Evolutionary conservation across 768 basidiomycete species (phyloP), one percentile per base, ranked within the genome.

Genomic region (Russula sp.): DNA sequence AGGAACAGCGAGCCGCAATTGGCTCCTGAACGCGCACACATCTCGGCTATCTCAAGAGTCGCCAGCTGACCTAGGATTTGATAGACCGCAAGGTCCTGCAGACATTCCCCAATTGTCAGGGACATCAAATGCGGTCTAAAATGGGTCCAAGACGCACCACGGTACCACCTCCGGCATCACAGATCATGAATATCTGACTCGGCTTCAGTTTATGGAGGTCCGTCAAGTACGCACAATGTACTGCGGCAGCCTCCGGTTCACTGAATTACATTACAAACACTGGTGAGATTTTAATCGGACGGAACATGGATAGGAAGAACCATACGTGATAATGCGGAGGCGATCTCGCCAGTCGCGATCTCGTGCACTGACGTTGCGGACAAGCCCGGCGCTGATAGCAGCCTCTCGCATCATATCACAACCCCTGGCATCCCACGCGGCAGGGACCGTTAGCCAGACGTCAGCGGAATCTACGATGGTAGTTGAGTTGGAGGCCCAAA

Each of bases 1-100:
- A 94, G 83, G 77, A 94, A 94, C 55, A 95, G 78, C 67, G 88
- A 89, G 16, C 92, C 93, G 70, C 90, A 92, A 71, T 90, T 94
- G 8, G 90, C 88, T 2, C 93, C 92, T 53, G 89, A 91, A 59
- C 92, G 81, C 16, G 91, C 91, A 66, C 89, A 90, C 77, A 94
- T 88, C 76, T 95, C 93, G 51, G 92, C 92, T 64, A 95, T 93
- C 74, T 94, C 92, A n/a, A 94, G 82, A 71, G 85, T 84, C 13
- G 85, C 78, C 74, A 90, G 80, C 67, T 90, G 83, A 5, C 92
- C 93, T 59, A 89, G 89, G 55, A 94, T 89, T 81, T 77, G 77
- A 74, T 81, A 82, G 13, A 78, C 75, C 7, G 79, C 79, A 3
- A 80, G 73, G 61, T 81, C 79, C 77, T 78, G 55, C n/a, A 42